These are phyloP conservation scores for Groenewaldozyma sp. DNA, from an alignment of 1,139 yeast genomes.

Conservation along the genomic window DNA sequence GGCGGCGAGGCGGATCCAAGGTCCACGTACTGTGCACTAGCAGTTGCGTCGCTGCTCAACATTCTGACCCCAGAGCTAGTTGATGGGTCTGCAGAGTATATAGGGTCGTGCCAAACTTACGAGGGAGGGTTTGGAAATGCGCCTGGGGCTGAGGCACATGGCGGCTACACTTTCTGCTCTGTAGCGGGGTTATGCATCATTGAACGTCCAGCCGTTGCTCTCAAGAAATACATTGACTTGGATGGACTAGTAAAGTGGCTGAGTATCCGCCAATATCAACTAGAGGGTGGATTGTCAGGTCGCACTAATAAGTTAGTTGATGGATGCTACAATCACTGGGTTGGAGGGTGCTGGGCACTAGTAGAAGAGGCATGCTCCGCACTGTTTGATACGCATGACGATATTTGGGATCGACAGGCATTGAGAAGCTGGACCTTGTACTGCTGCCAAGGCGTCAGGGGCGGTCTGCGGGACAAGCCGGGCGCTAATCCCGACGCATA, in stretches of 20 bases:
- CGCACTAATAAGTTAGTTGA: conserved; percentile 90
- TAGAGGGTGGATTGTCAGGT: conserved; percentile 85
- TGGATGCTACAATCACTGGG: conserved; percentile 95
- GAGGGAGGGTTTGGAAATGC: conserved; percentile 93
- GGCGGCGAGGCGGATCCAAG: conserved; percentile 85
- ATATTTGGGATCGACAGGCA: conserved; percentile 42
- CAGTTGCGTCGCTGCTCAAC: conserved; percentile 59
- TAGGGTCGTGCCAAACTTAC: conserved; percentile 70
- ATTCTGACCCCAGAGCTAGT: conserved; percentile 55
- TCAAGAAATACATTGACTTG: conserved; percentile 23
- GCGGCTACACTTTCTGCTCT: conserved; percentile 92
- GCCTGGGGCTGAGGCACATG: conserved; percentile 80
- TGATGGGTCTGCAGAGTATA: conserved; percentile 48
- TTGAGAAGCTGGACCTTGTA: conserved; percentile 57
- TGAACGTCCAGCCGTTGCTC: conserved; percentile 28
- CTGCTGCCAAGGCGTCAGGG: conserved; percentile 61
- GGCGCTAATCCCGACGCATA: conserved; percentile 73
- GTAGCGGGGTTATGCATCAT: conserved; percentile 58
- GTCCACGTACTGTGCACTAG: conserved; percentile 77
- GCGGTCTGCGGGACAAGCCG: conserved; percentile 88
- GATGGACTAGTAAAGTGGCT: conserved; percentile 46
- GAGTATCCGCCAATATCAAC: conserved; percentile 51
- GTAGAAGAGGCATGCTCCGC: conserved; percentile 43
- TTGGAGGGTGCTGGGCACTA: conserved; percentile 68
- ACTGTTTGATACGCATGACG: conserved; percentile 16